These are phyloP conservation scores for Tephrocybe rancida DNA, from an alignment of 768 basidiomycete genomes.

Conservation along the genomic window DNA sequence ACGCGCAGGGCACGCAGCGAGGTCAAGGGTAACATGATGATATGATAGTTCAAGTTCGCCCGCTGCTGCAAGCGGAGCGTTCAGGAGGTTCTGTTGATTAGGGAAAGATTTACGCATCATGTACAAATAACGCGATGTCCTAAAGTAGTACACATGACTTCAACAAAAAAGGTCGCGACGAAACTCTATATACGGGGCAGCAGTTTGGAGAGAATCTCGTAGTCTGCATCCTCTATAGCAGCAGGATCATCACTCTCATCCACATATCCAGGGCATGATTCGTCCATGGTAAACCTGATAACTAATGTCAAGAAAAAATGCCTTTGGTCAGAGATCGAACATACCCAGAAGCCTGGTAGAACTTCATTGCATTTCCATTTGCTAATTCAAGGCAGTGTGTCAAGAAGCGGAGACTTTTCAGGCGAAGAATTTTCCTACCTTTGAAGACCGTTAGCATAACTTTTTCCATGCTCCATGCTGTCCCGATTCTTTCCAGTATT, in stretches of 20 bases:
- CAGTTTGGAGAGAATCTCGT: conserved; percentile 46
- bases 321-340: conserved; percentile 10
- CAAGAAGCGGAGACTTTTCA: conserved; percentile 4
- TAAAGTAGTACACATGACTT: not conserved
- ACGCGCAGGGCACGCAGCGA: conserved; percentile 50
- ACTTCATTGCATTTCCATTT: conserved; percentile 45
- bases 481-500: conserved; percentile 51
- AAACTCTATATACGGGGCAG: not conserved
- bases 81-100: conserved; percentile 13
- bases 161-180: not conserved
- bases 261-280: conserved; percentile 48
- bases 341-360: conserved; percentile 62
- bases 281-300: conserved; percentile 56
- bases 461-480: conserved; percentile 61
- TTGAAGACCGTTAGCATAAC: conserved; percentile 77
- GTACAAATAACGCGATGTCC: conserved; percentile 13
- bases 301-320: not conserved
- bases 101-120: conserved; percentile 17
- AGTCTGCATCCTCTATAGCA: conserved; percentile 37
- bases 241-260: conserved; percentile 30
- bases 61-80: conserved; percentile 9
- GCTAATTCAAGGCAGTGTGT: conserved; percentile 33
- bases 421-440: conserved; percentile 40
- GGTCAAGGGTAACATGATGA: conserved; percentile 47
- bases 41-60: not conserved